Evolutionary conservation across 2,329 filamentous ascomycete species (phyloP).

Genomic region (Cryphonectria nitschkei): DNA sequence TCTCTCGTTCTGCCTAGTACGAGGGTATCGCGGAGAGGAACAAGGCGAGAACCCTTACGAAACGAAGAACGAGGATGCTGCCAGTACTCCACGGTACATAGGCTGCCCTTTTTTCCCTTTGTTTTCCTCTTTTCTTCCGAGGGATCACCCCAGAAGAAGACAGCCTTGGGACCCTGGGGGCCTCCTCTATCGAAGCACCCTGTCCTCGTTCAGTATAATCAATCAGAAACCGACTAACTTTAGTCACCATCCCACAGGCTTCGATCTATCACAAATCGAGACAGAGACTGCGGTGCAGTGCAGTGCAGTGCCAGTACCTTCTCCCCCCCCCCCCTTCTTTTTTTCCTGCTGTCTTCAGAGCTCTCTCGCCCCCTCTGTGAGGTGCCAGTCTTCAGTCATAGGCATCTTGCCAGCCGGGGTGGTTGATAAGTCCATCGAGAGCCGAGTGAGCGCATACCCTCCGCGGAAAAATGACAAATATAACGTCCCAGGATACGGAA

Average conservation of each 20-base stretch:
- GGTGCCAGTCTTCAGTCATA: background rate
- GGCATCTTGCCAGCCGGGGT: background rate
- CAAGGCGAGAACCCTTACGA: background rate
- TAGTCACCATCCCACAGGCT: background rate
- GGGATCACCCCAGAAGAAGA: background rate
- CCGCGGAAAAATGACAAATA: background rate
- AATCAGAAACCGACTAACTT: conserved; percentile 7
- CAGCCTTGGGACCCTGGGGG: background rate
- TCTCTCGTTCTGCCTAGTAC: background rate
- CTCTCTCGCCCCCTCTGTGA: background rate
- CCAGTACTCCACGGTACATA: background rate
- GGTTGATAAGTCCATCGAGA: background rate
- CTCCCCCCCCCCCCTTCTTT: background rate
- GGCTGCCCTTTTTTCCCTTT: too few relatives aligned
- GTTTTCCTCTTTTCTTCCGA: background rate
- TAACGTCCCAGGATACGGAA: background rate
- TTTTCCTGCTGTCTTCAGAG: background rate
- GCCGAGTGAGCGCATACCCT: background rate
- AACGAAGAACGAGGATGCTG: background rate
- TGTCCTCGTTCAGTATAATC: background rate
- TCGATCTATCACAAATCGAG: background rate
- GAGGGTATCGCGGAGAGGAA: background rate
- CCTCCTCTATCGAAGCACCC: background rate
- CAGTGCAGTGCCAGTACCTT: background rate
- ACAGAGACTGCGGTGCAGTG: background rate